A percentile compares a stretch with the other conserved stretches of the same genome.
phyloP scores from a whole-genome alignment of 1,139 yeast genomes.

The Spathaspora sp. region DNA sequence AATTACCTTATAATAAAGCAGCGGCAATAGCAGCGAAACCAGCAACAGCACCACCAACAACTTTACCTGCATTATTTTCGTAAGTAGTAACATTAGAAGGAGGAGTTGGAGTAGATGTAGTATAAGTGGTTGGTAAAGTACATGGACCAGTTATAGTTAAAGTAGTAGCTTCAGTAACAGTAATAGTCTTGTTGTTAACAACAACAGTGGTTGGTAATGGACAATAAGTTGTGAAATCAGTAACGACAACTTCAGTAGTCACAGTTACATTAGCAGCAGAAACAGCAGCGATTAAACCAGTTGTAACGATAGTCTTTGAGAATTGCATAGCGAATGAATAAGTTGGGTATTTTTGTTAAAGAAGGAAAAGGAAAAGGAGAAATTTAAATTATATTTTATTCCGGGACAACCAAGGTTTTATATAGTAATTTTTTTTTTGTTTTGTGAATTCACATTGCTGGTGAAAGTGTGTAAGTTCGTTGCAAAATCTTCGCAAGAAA shows the following conservation, averaged over 20 bases:
- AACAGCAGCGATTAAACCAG: slow-evolving; percentile 39
- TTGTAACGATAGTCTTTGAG: slow-evolving; percentile 39
- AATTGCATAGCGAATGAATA: slow-evolving; percentile 35
- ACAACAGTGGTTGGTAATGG: slow-evolving; percentile 41
- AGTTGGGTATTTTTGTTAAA: background rate
- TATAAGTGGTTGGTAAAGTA: slow-evolving; percentile 48
- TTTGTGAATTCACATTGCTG: background rate
- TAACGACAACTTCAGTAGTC: slow-evolving; percentile 44
- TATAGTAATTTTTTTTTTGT: too few species aligned
- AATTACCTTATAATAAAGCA: slow-evolving; percentile 43
- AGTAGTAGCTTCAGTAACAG: slow-evolving; percentile 47
- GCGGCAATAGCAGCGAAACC: slow-evolving; percentile 53
- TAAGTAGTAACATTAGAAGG: slow-evolving; percentile 18
- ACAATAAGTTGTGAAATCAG: slow-evolving; percentile 50
- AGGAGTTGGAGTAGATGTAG: slow-evolving; percentile 21
- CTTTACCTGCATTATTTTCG: slow-evolving; percentile 37
- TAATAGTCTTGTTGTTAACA: slow-evolving; percentile 48
- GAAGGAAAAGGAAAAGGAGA: slow-evolving; percentile 2
- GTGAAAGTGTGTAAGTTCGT: background rate
- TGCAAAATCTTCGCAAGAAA: slow-evolving; percentile 1
- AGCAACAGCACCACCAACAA: slow-evolving; percentile 46
- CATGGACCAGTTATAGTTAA: slow-evolving; percentile 48
- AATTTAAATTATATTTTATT: background rate
- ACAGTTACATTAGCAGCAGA: slow-evolving; percentile 43
- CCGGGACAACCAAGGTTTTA: background rate